Percentiles rank a stretch among this genome's conserved stretches.
Conservation (phyloP, 2,329 filamentous ascomycete genomes). For the Paraconiothyrium sp. region DNA sequence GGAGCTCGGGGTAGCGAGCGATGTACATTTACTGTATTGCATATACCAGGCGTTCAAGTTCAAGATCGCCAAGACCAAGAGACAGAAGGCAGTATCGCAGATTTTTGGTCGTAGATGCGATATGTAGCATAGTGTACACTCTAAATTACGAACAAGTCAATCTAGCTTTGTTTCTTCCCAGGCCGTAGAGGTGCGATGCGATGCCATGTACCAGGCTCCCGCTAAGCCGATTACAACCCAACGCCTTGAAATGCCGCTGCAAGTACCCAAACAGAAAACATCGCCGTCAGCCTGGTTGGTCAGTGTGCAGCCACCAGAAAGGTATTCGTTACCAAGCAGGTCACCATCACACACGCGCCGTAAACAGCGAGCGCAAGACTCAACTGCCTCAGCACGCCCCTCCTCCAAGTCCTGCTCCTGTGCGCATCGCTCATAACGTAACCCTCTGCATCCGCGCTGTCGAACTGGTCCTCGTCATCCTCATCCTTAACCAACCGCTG, state of each 20-base stretch:
- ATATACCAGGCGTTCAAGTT: conserved; percentile 4
- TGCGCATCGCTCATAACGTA: conserved; percentile 53
- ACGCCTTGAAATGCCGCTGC: conserved; percentile 2
- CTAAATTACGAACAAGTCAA: background rate
- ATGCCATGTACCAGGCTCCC: background rate
- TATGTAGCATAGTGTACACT: conserved; percentile 6
- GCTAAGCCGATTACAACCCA: background rate
- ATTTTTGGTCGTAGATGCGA: background rate
- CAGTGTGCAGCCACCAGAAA: conserved; percentile 76
- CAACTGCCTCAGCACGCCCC: conserved; percentile 71
- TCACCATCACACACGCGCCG: conserved; percentile 85
- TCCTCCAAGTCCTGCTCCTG: conserved; percentile 71
- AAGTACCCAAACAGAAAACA: background rate
- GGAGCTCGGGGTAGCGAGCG: background rate
- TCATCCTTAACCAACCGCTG: conserved; percentile 90
- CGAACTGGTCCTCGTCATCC: conserved; percentile 77
- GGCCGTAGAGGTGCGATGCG: background rate
- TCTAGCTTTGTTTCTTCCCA: background rate
- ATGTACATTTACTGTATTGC: conserved; percentile 7
- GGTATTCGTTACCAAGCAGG: conserved; percentile 85
- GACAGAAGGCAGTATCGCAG: background rate
- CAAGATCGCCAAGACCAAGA: too few species aligned
- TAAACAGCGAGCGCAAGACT: conserved; percentile 83
- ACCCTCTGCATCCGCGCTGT: conserved; percentile 63
- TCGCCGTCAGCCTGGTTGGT: background rate